Conservation (phyloP, 2,329 filamentous ascomycete species). For the Ophiosphaerella korrae region DNA sequence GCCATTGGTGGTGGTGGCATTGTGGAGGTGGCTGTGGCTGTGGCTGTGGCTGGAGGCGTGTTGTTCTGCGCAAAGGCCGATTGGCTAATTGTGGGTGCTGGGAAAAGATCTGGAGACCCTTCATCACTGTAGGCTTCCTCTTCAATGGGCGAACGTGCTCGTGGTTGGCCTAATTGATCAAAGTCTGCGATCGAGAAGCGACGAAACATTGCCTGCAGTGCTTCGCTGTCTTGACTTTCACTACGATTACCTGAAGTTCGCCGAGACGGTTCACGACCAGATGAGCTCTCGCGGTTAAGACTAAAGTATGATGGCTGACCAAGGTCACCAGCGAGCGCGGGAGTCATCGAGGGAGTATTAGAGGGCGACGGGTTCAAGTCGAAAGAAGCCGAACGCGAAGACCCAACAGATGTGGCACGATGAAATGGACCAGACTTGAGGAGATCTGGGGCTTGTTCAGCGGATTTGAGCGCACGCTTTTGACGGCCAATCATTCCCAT, state of each 20-base stretch:
- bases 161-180: slow-evolving; percentile 51
- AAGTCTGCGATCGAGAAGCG: slow-evolving; percentile 61
- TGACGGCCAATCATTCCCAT: slow-evolving; percentile 97
- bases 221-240: slow-evolving; percentile 90
- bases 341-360: slow-evolving; percentile 84
- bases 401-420: slow-evolving; percentile 80
- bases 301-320: slow-evolving; percentile 93
- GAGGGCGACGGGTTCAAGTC: slow-evolving; percentile 84
- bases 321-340: slow-evolving; percentile 70
- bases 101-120: slow-evolving; percentile 76
- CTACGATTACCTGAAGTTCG: slow-evolving; percentile 83
- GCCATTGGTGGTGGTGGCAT: slow-evolving; percentile 91
- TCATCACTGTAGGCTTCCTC: slow-evolving; percentile 74
- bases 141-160: slow-evolving; percentile 67
- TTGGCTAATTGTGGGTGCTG: slow-evolving; percentile 63
- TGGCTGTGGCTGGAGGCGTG: slow-evolving; percentile 60
- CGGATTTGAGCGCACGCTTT: slow-evolving; percentile 81
- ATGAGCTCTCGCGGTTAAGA: slow-evolving; percentile 64
- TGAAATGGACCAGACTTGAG: slow-evolving; percentile 92
- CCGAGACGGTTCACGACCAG: slow-evolving; percentile 65
- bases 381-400: slow-evolving; percentile 91
- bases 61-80: slow-evolving; percentile 60
- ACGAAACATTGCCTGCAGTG: slow-evolving; percentile 79
- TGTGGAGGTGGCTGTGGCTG: slow-evolving; percentile 65
- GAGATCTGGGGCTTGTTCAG: slow-evolving; percentile 86